These are phyloP conservation scores for Candolleomyces eurysporus DNA, from an alignment of 768 basidiomycete genomes.

Conservation along the genomic window DNA sequence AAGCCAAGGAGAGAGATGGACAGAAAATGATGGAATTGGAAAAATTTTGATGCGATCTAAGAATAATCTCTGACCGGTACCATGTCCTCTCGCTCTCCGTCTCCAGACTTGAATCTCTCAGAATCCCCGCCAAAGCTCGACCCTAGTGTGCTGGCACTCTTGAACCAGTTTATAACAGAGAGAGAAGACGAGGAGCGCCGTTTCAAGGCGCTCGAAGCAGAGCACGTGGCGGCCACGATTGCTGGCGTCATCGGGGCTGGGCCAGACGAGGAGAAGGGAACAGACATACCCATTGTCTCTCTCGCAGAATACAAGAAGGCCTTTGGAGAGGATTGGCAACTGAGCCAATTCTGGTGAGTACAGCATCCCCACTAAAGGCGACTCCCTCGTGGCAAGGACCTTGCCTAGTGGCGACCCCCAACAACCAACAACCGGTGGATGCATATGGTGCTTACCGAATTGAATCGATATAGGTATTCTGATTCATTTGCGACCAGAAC, in stretches of 20 bases:
- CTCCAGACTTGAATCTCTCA: slow-evolving; percentile 24
- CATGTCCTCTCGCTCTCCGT: slow-evolving; percentile 9
- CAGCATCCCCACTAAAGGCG: background rate
- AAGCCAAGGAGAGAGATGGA: too few relatives aligned
- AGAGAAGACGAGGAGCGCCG: slow-evolving; percentile 43
- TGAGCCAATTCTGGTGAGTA: slow-evolving; percentile 51
- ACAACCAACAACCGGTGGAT: background rate
- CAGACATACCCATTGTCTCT: slow-evolving; percentile 37
- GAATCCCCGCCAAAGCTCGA: slow-evolving; percentile 36
- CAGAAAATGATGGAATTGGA: background rate
- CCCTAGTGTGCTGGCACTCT: slow-evolving; percentile 35
- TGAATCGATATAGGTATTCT: slow-evolving; percentile 35
- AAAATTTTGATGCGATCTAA: background rate
- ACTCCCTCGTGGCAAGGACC: background rate
- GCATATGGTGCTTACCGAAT: background rate
- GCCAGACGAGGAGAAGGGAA: slow-evolving; percentile 18
- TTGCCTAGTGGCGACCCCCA: slow-evolving; percentile 12
- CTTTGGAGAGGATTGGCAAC: slow-evolving; percentile 50
- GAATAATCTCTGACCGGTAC: background rate
- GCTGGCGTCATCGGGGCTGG: slow-evolving; percentile 27
- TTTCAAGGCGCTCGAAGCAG: slow-evolving; percentile 37
- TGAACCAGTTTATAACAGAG: slow-evolving; percentile 36
- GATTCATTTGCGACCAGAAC: slow-evolving; percentile 38
- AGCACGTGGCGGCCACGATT: slow-evolving; percentile 31
- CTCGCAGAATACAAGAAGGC: slow-evolving; percentile 41